A percentile compares a stretch with the other conserved stretches of the same genome.
Evolutionary conservation across 139 green algal genomes (phyloP).

Genomic region (Volvox africanus): DNA sequence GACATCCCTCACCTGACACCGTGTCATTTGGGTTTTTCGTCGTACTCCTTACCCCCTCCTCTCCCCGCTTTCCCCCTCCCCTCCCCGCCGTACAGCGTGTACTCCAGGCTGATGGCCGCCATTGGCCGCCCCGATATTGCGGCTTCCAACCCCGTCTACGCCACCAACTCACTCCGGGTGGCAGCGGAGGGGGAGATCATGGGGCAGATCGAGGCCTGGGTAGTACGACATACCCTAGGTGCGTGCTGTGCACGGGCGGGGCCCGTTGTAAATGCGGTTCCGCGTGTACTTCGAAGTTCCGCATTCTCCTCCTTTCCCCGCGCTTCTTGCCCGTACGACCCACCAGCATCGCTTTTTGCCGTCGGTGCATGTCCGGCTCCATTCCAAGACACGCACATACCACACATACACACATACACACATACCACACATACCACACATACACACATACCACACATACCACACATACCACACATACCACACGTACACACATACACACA

Average conservation of each 20-base stretch:
- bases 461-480: too few species aligned
- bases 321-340: not conserved
- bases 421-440: too few species aligned
- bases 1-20: too few species aligned
- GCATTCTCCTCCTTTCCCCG: not conserved
- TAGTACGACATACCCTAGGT: slow-evolving; percentile 42
- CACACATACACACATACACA: too few species aligned
- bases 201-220: slow-evolving; percentile 50
- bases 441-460: too few species aligned
- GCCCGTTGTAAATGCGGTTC: not conserved
- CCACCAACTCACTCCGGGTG: slow-evolving; percentile 64
- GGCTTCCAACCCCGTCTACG: slow-evolving; percentile 73
- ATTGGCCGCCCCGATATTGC: slow-evolving; percentile 80
- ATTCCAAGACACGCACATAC: too few species aligned
- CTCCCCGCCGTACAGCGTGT: slow-evolving; percentile 67
- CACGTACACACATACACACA: too few species aligned
- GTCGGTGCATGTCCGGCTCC: too few species aligned
- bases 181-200: slow-evolving; percentile 56
- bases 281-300: not conserved
- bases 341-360: too few species aligned
- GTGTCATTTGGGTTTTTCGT: too few species aligned
- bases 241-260: not conserved
- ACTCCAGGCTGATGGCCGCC: slow-evolving; percentile 82
- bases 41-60: not conserved
- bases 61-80: not conserved